phyloP scores from a whole-genome alignment of 2,329 filamentous ascomycete species.

The Colletotrichum sp. region DNA sequence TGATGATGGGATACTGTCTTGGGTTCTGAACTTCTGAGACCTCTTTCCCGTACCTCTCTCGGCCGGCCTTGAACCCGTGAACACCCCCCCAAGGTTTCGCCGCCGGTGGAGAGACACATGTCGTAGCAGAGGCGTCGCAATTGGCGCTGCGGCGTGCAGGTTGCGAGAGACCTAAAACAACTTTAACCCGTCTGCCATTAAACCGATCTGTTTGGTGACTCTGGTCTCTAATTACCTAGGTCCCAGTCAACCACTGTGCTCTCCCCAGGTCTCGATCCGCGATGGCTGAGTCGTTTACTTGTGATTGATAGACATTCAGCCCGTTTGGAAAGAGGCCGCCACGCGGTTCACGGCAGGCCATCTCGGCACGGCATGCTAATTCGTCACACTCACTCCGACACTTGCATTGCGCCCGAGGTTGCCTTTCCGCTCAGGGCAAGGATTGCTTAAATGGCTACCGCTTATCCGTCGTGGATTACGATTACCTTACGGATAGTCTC shows the following conservation, averaged over 20 bases:
- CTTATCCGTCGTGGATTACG: background rate
- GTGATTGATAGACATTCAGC: slow-evolving; percentile 18
- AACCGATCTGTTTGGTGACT: background rate
- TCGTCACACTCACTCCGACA: slow-evolving; percentile 5
- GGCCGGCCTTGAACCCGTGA: background rate
- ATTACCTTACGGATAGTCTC: background rate
- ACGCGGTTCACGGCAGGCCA: background rate
- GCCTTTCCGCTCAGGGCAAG: background rate
- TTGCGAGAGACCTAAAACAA: background rate
- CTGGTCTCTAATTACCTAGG: background rate
- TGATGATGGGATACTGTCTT: slow-evolving; percentile 21
- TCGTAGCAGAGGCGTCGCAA: slow-evolving; percentile 3
- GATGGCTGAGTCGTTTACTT: slow-evolving; percentile 4
- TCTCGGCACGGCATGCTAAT: slow-evolving; percentile 7
- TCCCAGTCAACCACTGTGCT: background rate
- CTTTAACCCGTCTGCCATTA: background rate
- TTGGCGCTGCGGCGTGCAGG: background rate
- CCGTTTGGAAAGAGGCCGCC: background rate
- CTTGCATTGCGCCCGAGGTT: background rate
- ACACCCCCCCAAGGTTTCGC: slow-evolving; percentile 9
- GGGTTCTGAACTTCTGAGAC: slow-evolving; percentile 1
- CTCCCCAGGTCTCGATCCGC: background rate
- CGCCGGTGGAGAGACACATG: slow-evolving; percentile 11
- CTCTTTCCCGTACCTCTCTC: slow-evolving; percentile 11
- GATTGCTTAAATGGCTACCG: background rate